Evolutionary conservation across 768 basidiomycete species (phyloP), one percentile per base, ranked within the genome.

Genomic region (Candolleomyces aberdarensis): DNA sequence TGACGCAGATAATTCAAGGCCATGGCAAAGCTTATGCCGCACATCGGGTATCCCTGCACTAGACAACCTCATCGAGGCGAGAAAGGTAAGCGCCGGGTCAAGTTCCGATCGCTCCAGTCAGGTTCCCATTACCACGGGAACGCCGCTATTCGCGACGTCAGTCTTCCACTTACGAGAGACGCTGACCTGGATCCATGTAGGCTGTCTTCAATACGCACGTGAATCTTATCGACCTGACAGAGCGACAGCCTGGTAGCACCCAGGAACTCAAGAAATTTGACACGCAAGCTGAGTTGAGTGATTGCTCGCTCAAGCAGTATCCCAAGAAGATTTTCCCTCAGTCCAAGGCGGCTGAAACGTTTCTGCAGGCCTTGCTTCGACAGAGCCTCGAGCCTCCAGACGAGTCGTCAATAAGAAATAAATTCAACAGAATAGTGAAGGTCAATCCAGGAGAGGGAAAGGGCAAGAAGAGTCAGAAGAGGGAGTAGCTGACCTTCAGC

Each of bases 1-100:
- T 5, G 66, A 76, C 31, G 71, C 63, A 7, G 53, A 69, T 39
- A 63, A 68, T 58, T 50, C 74, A 7, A 58, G 57, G 15, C 60
- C 64, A 5, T 72, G 72, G 72, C 61, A 63, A 14, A 54, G 10
- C 14, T 22, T 63, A 15, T 51, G 59, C 44, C 13, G 26, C 5
- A 51, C 41, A 5, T 31, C 60, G 26, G 48, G 41, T 1, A 14
- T 60, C 22, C 54, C 54, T 36, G 36, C 39, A 3, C 54, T 32
- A 6, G 54, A 41, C 13, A 56, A 22, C 54, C 2, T 56, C 11
- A 40, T 3, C 36, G 36, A 36, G 2, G 36, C 36, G 8, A 36
- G 6, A 6, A 36, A 36, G 36, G 36, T 36, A 11, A 36, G 3
- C 5, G 11, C 36, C 6, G 5, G 11, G 36, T 11, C 8, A 3